phyloP scores from a whole-genome alignment of 2,329 filamentous ascomycete species.

The Cryphonectria japonica region DNA sequence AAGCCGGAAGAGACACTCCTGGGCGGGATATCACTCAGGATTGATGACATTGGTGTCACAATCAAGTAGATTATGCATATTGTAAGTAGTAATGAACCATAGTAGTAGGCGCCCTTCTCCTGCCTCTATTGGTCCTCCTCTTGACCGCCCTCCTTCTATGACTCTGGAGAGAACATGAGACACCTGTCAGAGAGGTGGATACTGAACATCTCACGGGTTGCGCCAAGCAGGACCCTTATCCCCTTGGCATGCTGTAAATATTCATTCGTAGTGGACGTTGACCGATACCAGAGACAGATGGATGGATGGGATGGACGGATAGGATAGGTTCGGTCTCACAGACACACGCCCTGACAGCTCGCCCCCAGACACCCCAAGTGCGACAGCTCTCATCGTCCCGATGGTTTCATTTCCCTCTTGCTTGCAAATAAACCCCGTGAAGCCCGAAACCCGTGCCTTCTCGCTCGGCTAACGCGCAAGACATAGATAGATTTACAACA shows the following conservation, averaged over 20 bases:
- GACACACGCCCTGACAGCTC: neutral
- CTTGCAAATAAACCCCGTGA: neutral
- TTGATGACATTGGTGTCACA: neutral
- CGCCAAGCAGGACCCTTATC: neutral
- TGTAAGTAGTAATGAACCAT: neutral
- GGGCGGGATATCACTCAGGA: neutral
- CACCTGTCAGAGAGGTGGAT: neutral
- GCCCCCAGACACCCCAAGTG: neutral
- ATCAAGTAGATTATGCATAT: neutral
- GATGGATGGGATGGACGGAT: neutral
- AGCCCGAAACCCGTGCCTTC: neutral
- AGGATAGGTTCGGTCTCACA: neutral
- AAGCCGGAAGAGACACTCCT: constrained; percentile 1
- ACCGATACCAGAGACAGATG: neutral
- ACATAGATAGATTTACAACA: neutral
- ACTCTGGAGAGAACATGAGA: neutral
- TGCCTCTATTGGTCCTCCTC: neutral
- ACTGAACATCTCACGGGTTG: neutral
- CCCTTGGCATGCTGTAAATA: neutral
- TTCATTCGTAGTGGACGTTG: neutral
- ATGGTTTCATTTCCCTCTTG: neutral
- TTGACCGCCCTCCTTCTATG: neutral
- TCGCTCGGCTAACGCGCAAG: constrained; percentile 20
- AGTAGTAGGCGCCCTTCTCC: neutral
- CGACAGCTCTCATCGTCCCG: neutral